A percentile compares a stretch with the other conserved stretches of the same genome.
phyloP scores from a whole-genome alignment of 352 stramenopile genomes.

The Phytophthora nicotianae region DNA sequence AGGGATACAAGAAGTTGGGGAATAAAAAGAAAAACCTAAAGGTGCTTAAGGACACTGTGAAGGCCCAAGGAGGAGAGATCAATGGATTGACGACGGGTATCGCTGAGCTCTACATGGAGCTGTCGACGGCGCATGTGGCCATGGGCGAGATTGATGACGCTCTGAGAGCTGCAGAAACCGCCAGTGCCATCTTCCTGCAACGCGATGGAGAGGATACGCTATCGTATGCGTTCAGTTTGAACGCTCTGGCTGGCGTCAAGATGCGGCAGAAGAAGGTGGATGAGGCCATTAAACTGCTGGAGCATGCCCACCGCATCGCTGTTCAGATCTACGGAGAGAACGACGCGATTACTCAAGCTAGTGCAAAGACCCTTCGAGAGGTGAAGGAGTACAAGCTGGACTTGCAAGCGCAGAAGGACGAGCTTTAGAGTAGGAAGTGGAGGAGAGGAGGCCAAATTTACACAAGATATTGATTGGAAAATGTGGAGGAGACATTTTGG shows the following conservation, averaged over 20 bases:
- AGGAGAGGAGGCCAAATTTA: too few species aligned
- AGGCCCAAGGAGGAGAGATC: constrained; percentile 58
- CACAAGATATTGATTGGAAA: too few species aligned
- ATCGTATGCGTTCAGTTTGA: constrained; percentile 80
- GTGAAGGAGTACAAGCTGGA: constrained; percentile 65
- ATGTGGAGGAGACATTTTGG: too few species aligned
- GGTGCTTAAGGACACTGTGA: constrained; percentile 59
- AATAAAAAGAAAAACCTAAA: constrained; percentile 60
- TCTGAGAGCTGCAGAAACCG: constrained; percentile 39
- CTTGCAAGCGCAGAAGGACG: constrained; percentile 41
- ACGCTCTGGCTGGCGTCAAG: constrained; percentile 76
- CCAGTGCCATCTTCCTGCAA: constrained; percentile 58
- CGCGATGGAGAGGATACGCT: constrained; percentile 74
- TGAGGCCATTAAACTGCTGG: constrained; percentile 62
- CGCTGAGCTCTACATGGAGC: constrained; percentile 81
- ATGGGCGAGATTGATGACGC: constrained; percentile 51
- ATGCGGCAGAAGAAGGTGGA: constrained; percentile 69
- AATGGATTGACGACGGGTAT: constrained; percentile 72
- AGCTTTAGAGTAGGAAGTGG: constrained; percentile 33
- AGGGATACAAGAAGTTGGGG: constrained; percentile 72
- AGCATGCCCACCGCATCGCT: constrained; percentile 75
- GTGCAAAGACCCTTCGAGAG: constrained; percentile 65
- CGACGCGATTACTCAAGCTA: constrained; percentile 68
- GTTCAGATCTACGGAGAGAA: constrained; percentile 60
- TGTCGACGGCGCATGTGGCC: constrained; percentile 57